Evolutionary conservation across 2,329 filamentous ascomycete species (phyloP).

Genomic region (Exophiala phaeomuriformis): DNA sequence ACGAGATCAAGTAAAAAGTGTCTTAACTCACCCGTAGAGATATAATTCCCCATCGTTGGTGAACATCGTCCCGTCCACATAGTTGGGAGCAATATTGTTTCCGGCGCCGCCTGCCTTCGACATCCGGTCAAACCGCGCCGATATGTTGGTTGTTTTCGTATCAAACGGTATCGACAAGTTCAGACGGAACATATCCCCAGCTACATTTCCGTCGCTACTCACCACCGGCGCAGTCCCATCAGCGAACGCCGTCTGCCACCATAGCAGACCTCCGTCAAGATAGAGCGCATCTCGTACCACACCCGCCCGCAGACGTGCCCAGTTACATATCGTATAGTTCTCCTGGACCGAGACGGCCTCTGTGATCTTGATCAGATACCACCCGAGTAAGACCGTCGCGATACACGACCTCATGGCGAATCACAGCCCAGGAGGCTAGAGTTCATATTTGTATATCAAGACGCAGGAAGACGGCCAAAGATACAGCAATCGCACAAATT

Average conservation of each 20-base stretch:
- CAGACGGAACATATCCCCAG: slow-evolving; percentile 50
- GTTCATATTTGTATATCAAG: slow-evolving; percentile 4
- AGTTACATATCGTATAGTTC: slow-evolving; percentile 25
- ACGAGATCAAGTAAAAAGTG: not conserved
- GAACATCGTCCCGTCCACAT: slow-evolving; percentile 57
- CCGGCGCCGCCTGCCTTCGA: slow-evolving; percentile 43
- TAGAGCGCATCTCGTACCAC: slow-evolving; percentile 23
- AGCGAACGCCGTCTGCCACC: slow-evolving; percentile 25
- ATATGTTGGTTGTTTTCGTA: slow-evolving; percentile 46
- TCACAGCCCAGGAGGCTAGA: not conserved
- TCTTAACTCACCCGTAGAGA: slow-evolving; percentile 44
- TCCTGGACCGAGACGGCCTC: slow-evolving; percentile 14
- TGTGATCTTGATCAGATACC: not conserved
- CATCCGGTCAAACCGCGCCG: slow-evolving; percentile 45
- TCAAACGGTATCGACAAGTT: slow-evolving; percentile 55
- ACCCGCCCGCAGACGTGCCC: slow-evolving; percentile 21
- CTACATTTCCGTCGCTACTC: slow-evolving; percentile 20
- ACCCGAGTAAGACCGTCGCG: not conserved
- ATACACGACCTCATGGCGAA: slow-evolving; percentile 9
- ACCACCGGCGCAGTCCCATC: slow-evolving; percentile 23
- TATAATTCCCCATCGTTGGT: slow-evolving; percentile 58
- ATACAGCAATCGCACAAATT: not conserved
- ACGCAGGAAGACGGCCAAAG: not conserved
- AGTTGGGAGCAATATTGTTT: slow-evolving; percentile 43
- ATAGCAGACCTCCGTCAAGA: slow-evolving; percentile 22